These are phyloP conservation scores for Corchorus capsularis DNA, from an alignment of 345 rosid genomes.

Conservation along the genomic window DNA sequence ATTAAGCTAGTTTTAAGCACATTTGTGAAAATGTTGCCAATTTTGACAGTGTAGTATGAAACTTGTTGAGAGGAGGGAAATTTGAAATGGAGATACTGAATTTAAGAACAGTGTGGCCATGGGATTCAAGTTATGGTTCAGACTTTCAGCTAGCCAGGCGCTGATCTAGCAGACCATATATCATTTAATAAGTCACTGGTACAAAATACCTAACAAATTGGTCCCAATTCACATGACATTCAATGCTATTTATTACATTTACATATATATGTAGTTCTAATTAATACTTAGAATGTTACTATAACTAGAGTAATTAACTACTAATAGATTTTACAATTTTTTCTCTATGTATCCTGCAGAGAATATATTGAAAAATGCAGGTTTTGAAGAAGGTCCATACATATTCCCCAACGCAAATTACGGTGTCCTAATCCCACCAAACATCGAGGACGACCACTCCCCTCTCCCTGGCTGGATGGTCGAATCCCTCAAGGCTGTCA, in stretches of 20 bases:
- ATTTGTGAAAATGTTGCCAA: too few species aligned
- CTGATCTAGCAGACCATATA: neutral
- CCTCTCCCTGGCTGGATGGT: conserved; percentile 83
- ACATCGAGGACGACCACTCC: conserved; percentile 73
- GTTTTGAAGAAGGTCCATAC: conserved; percentile 86
- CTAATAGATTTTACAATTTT: neutral
- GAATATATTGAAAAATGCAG: conserved; percentile 68
- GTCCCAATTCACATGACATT: conserved; percentile 8
- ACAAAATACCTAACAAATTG: neutral
- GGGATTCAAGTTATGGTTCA: too few species aligned
- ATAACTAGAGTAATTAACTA: too few species aligned
- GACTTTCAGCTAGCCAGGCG: neutral
- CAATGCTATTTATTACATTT: neutral
- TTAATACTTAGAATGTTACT: too few species aligned
- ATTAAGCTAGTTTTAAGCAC: too few species aligned
- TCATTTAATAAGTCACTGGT: neutral
- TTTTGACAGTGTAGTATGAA: neutral
- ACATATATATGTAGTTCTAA: too few species aligned
- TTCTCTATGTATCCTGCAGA: conserved; percentile 31
- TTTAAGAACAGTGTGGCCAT: too few species aligned
- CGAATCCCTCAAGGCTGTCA: conserved; percentile 86
- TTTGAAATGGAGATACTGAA: neutral
- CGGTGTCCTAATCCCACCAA: conserved; percentile 84
- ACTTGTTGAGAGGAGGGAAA: neutral
- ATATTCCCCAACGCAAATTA: conserved; percentile 64